phyloP scores from a whole-genome alignment of 352 stramenopile genomes.

The Phytophthora ohioensis region DNA sequence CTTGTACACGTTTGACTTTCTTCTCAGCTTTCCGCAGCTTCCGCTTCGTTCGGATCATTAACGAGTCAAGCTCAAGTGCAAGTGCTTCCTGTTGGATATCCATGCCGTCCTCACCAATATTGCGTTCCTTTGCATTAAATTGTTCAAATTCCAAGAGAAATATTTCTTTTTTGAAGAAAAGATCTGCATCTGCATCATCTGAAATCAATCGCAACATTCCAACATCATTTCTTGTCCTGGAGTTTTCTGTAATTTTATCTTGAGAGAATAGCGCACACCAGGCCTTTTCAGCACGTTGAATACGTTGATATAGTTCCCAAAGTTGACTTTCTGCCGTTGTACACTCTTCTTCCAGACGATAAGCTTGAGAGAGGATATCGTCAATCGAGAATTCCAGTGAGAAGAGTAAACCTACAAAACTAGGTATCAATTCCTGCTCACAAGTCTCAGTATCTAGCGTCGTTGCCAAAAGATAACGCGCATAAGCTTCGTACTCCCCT shows the following conservation, averaged over 20 bases:
- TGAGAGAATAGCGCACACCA: conserved; percentile 13
- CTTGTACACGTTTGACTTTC: conserved; percentile 45
- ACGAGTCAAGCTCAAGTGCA: conserved; percentile 14
- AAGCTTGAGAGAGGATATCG: conserved; percentile 47
- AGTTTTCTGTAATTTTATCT: not conserved
- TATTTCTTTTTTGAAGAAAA: conserved; percentile 59
- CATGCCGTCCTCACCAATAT: not conserved
- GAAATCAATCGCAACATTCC: conserved; percentile 54
- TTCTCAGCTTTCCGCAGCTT: conserved; percentile 70
- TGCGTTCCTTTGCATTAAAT: conserved; percentile 1
- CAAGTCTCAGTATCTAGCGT: conserved; percentile 58
- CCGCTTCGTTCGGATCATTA: conserved; percentile 41
- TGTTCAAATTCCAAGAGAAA: conserved; percentile 48
- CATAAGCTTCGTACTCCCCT: conserved; percentile 62
- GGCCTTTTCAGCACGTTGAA: conserved; percentile 33
- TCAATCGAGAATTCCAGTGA: conserved; percentile 51
- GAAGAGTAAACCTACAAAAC: conserved; percentile 68
- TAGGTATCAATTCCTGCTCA: conserved; percentile 58
- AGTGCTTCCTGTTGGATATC: conserved; percentile 16
- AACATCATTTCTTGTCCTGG: conserved; percentile 8
- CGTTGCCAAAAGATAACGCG: conserved; percentile 52
- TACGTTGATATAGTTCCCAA: conserved; percentile 41
- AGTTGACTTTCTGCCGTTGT: conserved; percentile 44
- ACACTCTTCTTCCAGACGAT: conserved; percentile 53
- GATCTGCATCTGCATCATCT: conserved; percentile 48